Conservation (phyloP, 192 early-diverging fungal species). For the Entomortierella chlamydospora region DNA sequence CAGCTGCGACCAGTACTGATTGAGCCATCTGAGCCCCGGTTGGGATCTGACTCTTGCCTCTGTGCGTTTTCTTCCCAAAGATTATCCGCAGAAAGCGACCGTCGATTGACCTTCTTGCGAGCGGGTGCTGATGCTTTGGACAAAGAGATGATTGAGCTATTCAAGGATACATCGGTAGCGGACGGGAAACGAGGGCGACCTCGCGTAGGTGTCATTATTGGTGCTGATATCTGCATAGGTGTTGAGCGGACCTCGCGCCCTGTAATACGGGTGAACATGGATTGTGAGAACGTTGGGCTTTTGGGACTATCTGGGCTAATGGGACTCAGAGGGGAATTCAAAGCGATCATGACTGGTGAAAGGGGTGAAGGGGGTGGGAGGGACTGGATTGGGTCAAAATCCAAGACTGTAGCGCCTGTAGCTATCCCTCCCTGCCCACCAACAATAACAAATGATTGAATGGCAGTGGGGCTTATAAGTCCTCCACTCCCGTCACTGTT, state of each 20-base stretch:
- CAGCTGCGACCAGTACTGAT: too few species aligned
- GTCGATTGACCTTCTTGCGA: conserved; percentile 13
- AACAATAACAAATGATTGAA: conserved; percentile 33
- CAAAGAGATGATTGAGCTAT: neutral
- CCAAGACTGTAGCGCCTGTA: conserved; percentile 17
- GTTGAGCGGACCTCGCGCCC: conserved; percentile 1
- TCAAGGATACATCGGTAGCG: neutral
- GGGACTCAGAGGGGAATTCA: conserved; percentile 4
- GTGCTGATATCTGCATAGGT: conserved; percentile 18
- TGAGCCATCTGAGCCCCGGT: neutral
- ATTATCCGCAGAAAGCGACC: conserved; percentile 32
- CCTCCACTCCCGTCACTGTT: conserved; percentile 7
- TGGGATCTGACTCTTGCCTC: neutral
- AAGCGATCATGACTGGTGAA: neutral
- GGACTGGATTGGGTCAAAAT: conserved; percentile 12
- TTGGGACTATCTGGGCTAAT: conserved; percentile 9
- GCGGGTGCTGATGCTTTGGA: conserved; percentile 3
- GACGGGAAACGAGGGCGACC: neutral
- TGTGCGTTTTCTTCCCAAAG: conserved; percentile 2
- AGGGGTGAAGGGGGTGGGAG: conserved; percentile 1
- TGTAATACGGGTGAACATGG: conserved; percentile 11
- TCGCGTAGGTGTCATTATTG: conserved; percentile 10
- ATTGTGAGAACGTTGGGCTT: conserved; percentile 20
- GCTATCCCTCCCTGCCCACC: conserved; percentile 20
- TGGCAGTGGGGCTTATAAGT: neutral